These are phyloP conservation scores for Salvia rosmarinus DNA, from an alignment of 257 asterid genomes.

Conservation along the genomic window DNA sequence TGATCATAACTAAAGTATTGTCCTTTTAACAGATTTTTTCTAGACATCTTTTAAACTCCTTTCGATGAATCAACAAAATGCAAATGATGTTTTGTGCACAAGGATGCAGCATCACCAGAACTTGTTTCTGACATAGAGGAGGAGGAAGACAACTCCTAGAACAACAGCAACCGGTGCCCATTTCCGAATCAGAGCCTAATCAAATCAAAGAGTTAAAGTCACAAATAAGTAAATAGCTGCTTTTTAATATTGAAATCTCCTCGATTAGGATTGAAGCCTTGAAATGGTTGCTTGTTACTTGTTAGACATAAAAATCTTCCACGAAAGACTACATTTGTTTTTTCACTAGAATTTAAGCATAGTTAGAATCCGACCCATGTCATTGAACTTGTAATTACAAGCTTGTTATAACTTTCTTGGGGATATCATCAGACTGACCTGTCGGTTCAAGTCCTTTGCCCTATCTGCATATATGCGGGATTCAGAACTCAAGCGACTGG, in stretches of 20 bases:
- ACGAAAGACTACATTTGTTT: not conserved
- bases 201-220: not conserved
- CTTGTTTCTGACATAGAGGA: slow-evolving; percentile 80
- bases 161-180: slow-evolving; percentile 96
- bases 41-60: too few species aligned
- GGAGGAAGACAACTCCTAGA: slow-evolving; percentile 79
- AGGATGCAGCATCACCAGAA: slow-evolving; percentile 65
- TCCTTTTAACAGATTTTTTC: too few species aligned
- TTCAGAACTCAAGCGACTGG: slow-evolving; percentile 90
- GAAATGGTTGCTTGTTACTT: not conserved
- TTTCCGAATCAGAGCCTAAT: slow-evolving; percentile 85
- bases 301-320: not conserved
- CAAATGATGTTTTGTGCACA: too few species aligned
- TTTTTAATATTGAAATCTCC: not conserved
- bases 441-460: slow-evolving; percentile 92
- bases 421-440: slow-evolving; percentile 46
- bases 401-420: not conserved
- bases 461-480: slow-evolving; percentile 86
- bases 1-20: too few species aligned
- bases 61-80: too few species aligned
- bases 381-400: not conserved
- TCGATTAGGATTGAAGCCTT: not conserved
- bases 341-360: not conserved
- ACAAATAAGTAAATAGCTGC: not conserved
- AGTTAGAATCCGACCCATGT: not conserved